Evolutionary conservation across 192 early-diverging fungal species (phyloP), one percentile per base, ranked within the genome.

Genomic region (Rhizoclosmatium sp.): DNA sequence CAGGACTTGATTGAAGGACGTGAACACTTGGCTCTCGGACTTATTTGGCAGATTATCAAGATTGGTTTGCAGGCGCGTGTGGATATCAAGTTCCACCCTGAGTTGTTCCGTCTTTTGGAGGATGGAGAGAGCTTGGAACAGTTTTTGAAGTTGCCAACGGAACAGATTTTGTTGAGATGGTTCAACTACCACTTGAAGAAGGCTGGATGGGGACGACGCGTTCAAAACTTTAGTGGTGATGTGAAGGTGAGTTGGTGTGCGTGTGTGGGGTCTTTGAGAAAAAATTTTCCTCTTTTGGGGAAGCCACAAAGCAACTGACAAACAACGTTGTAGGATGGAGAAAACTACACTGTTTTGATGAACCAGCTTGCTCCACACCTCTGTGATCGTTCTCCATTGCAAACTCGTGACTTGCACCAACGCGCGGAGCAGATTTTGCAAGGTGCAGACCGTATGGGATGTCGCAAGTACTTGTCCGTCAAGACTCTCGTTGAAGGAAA

Each of bases 41-140:
- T 99, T 45, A 95, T 98, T 77, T 99, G 98, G 98, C 88, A 99
- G 85, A 98, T 99, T 76, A 99, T 99, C 88, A 99, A 98, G 86
- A 94, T 96, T 71, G 96, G 97, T 68, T 86, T 99, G 72, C 89
- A 94, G 78, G 94, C 94, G 80, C 98, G 97, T 87, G 96, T 99
- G 82, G 95, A 98, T 83, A 96, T 99, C 80, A 96, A 98, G 84
- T 91, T 94, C 68, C 98, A 99, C 82, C 98, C 98, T 9, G 98
- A 99, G 85, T 88, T 99, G 75, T 98, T 97, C 82, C 92, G 97
- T 59, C 89, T 99, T 71, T 86, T 99, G 78, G 94, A 98, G 78
- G 89, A 94, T 60, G 97, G 91, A 49, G 98, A 99, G 86, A 93
- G 92, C 56, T 88, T 99, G 23, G 97, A 98, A 78, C 92, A 97